Conservation (phyloP, 306 rosid genomes). For the Castanea sativa region DNA sequence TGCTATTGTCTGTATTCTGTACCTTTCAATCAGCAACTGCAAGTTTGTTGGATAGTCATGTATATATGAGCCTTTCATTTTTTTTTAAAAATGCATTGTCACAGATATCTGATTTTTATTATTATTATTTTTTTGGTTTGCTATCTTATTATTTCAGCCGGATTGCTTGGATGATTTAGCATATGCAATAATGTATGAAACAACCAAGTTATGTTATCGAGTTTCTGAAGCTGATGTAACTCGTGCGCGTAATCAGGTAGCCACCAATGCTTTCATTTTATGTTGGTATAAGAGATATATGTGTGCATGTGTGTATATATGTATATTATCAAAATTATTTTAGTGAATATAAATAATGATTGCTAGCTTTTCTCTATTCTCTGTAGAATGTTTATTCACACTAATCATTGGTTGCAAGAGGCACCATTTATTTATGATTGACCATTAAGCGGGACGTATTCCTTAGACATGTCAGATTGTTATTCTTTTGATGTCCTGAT, state of each 20-base stretch:
- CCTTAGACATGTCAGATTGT: too few relatives aligned
- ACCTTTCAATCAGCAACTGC: neutral
- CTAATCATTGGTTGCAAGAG: neutral
- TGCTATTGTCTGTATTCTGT: neutral
- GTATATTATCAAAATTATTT: neutral
- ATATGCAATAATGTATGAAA: constrained; percentile 81
- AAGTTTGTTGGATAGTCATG: neutral
- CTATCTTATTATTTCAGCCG: constrained; percentile 43
- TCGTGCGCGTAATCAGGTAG: constrained; percentile 91
- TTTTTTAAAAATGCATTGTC: neutral
- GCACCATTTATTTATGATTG: neutral
- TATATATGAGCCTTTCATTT: neutral
- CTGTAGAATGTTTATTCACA: neutral
- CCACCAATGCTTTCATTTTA: constrained; percentile 1
- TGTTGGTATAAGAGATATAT: neutral
- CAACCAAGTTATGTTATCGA: constrained; percentile 71
- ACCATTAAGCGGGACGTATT: neutral
- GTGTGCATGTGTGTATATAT: too few relatives aligned
- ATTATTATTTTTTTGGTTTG: neutral
- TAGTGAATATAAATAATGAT: neutral
- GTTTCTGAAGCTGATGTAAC: constrained; percentile 81
- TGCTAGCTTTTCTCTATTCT: neutral
- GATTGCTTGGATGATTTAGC: constrained; percentile 78
- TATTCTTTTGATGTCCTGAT: too few relatives aligned
- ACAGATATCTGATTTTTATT: neutral